Conservation (phyloP, 257 asterid genomes). For the Schizonepeta tenuifolia region DNA sequence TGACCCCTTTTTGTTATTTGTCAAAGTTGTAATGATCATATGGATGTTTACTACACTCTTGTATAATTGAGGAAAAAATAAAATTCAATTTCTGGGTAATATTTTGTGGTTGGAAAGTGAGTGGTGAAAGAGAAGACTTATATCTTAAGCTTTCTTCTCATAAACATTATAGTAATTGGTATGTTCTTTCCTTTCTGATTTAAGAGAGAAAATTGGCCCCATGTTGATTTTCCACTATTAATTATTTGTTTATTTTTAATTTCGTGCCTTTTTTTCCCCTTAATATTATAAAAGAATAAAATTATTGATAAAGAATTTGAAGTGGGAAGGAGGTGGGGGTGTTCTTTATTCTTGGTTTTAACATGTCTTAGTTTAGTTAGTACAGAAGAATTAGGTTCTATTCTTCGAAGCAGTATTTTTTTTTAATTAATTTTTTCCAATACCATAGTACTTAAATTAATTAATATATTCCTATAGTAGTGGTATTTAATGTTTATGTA, state of each 20-base stretch:
- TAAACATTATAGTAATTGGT: neutral
- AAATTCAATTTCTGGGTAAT: neutral
- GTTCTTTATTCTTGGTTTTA: conserved; percentile 6
- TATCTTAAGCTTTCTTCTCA: neutral
- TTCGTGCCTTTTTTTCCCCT: neutral
- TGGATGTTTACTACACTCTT: neutral
- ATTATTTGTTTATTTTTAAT: neutral
- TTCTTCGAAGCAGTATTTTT: neutral
- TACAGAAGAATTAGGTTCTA: conserved; percentile 26
- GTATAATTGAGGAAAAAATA: neutral
- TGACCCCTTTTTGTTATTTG: neutral
- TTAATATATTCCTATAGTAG: conserved; percentile 18
- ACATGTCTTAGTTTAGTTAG: neutral
- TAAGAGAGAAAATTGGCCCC: neutral
- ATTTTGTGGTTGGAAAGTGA: conserved; percentile 1
- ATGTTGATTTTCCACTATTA: neutral
- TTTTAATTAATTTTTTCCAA: neutral
- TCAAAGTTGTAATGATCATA: conserved; percentile 28
- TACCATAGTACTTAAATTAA: neutral
- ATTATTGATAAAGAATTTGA: neutral
- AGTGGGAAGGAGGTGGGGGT: conserved; percentile 20
- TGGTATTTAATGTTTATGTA: conserved; percentile 25
- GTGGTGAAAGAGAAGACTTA: conserved; percentile 8
- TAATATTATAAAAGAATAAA: neutral
- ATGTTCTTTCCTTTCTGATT: neutral